These are phyloP conservation scores for Adiantum capillusveneris DNA, from an alignment of 75 land plant species.

Conservation along the genomic window DNA sequence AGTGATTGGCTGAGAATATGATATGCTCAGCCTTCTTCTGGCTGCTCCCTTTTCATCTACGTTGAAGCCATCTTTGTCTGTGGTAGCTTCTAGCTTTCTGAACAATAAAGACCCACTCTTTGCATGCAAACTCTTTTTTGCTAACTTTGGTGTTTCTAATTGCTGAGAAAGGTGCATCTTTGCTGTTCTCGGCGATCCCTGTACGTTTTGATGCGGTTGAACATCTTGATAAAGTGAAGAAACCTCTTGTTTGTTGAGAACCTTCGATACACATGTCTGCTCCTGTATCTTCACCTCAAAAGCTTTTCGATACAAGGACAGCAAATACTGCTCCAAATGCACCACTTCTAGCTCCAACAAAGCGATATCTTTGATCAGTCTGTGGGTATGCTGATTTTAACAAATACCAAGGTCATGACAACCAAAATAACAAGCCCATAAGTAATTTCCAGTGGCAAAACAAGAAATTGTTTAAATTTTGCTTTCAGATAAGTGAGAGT, in stretches of 20 bases:
- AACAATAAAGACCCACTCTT: background rate
- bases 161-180: background rate
- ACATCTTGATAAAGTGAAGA: background rate
- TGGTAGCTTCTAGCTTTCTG: no score
- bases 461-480: no score
- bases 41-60: no score
- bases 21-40: no score
- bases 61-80: no score
- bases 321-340: slow-evolving; percentile 9
- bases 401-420: no score
- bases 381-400: no score
- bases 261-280: background rate
- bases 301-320: slow-evolving; percentile 9
- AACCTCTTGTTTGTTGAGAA: background rate
- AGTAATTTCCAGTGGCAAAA: no score
- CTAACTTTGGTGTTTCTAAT: background rate
- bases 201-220: background rate
- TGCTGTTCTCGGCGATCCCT: background rate
- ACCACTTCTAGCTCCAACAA: slow-evolving; percentile 10
- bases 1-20: no score
- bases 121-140: background rate
- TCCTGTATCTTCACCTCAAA: background rate
- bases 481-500: no score
- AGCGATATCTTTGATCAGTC: slow-evolving; percentile 10
- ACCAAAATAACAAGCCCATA: no score